Conservation (phyloP, 2,329 filamentous ascomycete genomes). For the Sclerotinia borealis region DNA sequence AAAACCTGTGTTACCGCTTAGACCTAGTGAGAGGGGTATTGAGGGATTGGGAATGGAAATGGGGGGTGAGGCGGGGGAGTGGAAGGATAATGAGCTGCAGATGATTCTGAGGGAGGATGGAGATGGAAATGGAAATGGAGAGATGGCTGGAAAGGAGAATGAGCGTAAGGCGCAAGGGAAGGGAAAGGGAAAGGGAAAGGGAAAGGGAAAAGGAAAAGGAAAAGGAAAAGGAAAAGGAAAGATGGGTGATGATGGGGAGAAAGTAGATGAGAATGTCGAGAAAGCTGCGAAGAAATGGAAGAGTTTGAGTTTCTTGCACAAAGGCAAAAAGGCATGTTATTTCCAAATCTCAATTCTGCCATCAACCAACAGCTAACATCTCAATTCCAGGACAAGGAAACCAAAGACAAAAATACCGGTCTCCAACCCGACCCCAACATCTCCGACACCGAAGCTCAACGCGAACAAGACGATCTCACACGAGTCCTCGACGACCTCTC, state of each 20-base stretch:
- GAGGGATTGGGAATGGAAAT: neutral
- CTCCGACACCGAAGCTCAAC: slow-evolving; percentile 35
- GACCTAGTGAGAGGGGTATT: neutral
- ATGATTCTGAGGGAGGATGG: slow-evolving; percentile 43
- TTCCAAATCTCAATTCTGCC: neutral
- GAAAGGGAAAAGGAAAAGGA: slow-evolving; percentile 29
- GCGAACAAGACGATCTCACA: slow-evolving; percentile 66
- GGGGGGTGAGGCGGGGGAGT: slow-evolving; percentile 20
- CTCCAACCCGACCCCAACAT: slow-evolving; percentile 36
- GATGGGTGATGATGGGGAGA: slow-evolving; percentile 16
- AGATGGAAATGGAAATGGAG: slow-evolving; percentile 32
- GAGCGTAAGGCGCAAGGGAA: slow-evolving; percentile 38
- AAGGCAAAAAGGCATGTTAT: slow-evolving; percentile 24
- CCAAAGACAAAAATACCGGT: slow-evolving; percentile 30
- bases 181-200: slow-evolving; percentile 10
- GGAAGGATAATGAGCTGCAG: slow-evolving; percentile 24
- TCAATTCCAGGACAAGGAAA: slow-evolving; percentile 36
- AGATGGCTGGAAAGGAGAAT: slow-evolving; percentile 24
- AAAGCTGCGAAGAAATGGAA: slow-evolving; percentile 34
- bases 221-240: slow-evolving; percentile 31
- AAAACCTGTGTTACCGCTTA: slow-evolving; percentile 12
- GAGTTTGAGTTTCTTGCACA: slow-evolving; percentile 37
- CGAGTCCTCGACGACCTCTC: slow-evolving; percentile 79
- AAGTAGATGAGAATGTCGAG: slow-evolving; percentile 26
- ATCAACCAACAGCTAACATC: slow-evolving; percentile 18